Evolutionary conservation across 1,139 yeast species (phyloP).

Genomic region (Pichia sp.): DNA sequence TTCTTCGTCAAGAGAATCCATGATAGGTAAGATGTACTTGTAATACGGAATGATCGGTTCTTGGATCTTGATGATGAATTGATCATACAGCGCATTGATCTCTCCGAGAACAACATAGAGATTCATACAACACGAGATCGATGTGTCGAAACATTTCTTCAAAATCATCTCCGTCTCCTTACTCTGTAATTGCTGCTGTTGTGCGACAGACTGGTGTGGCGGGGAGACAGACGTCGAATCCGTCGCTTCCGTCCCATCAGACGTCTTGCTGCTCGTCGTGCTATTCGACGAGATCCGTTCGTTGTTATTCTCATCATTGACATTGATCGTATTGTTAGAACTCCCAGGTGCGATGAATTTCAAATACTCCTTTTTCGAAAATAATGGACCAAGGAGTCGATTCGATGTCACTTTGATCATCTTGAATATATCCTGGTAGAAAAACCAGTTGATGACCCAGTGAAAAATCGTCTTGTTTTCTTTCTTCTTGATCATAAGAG

Average conservation of each 20-base stretch:
- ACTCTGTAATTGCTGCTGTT: no score
- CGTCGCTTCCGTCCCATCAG: no score
- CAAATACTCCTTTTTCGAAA: slow-evolving; percentile 23
- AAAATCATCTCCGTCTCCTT: no score
- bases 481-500: slow-evolving; percentile 8
- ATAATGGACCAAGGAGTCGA: slow-evolving; percentile 23
- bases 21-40: slow-evolving; percentile 10
- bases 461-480: slow-evolving; percentile 6
- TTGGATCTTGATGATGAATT: slow-evolving; percentile 13
- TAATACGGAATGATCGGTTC: slow-evolving; percentile 13
- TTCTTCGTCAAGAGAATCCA: slow-evolving; percentile 13
- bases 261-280: no score
- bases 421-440: slow-evolving; percentile 25
- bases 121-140: slow-evolving; percentile 22
- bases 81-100: slow-evolving; percentile 25
- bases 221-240: no score
- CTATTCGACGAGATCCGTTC: no score
- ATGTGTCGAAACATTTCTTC: slow-evolving; percentile 14
- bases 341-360: slow-evolving; percentile 4
- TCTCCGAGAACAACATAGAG: slow-evolving; percentile 24
- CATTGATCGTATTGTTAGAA: background rate
- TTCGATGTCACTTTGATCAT: slow-evolving; percentile 24
- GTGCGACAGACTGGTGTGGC: no score
- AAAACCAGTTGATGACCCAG: slow-evolving; percentile 24
- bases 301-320: background rate